Percentiles rank a stretch among this genome's conserved stretches.
Evolutionary conservation across 495 filamentous ascomycete species (phyloP).

Genomic region (Parathielavia hyrcaniae): DNA sequence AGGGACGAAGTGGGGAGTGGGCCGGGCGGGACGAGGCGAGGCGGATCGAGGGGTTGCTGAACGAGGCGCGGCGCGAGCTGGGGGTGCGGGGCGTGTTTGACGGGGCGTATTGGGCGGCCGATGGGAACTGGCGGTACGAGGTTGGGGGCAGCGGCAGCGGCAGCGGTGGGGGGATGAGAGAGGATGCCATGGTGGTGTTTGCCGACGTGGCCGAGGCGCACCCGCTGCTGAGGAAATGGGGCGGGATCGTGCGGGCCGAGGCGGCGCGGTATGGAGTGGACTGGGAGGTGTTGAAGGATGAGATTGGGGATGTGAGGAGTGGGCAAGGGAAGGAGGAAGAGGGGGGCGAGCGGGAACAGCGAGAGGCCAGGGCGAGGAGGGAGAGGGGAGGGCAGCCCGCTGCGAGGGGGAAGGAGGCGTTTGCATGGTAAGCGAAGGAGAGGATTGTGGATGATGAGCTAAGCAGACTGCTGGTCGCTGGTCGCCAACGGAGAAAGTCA

Average conservation of each 20-base stretch:
- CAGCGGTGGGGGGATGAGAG: neutral
- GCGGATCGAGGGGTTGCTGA: constrained; percentile 38
- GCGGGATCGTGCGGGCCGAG: constrained; percentile 38
- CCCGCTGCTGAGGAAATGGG: constrained; percentile 55
- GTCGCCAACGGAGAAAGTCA: neutral
- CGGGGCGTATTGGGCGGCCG: constrained; percentile 47
- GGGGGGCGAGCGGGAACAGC: no score
- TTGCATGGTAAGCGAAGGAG: constrained; percentile 25
- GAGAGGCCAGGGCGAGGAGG: constrained; percentile 12
- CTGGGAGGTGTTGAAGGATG: constrained; percentile 31
- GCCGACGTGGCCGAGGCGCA: constrained; percentile 53
- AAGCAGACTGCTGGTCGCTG: neutral
- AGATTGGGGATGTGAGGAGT: constrained; percentile 14
- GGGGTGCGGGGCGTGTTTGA: constrained; percentile 57
- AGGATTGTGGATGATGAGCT: neutral
- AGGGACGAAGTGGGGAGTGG: neutral
- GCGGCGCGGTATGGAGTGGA: constrained; percentile 39
- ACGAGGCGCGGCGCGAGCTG: constrained; percentile 55
- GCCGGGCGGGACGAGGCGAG: constrained; percentile 15
- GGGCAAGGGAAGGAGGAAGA: constrained; percentile 10
- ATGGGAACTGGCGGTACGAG: constrained; percentile 58
- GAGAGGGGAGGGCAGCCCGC: neutral
- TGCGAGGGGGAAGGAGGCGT: constrained; percentile 12
- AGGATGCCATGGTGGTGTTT: constrained; percentile 27
- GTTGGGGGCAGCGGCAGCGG: neutral